phyloP scores from a whole-genome alignment of 108 stramenopile species.

The Seminavis robusta region DNA sequence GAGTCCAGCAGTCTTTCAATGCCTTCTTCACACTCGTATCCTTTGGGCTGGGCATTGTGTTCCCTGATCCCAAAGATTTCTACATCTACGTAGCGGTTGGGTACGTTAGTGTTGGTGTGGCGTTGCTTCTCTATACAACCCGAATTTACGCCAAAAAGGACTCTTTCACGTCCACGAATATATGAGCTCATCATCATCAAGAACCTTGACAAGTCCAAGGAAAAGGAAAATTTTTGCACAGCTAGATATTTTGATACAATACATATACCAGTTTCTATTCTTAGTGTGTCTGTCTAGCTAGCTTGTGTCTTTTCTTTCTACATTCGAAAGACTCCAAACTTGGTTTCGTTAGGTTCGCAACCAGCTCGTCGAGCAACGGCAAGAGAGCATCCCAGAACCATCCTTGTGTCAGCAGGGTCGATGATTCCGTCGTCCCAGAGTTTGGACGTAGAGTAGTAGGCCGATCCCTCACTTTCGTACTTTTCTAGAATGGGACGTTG shows the following conservation, averaged over 20 bases:
- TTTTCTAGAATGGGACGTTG: slow-evolving; percentile 71
- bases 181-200: too few relatives aligned
- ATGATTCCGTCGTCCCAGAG: slow-evolving; percentile 99
- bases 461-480: slow-evolving; percentile 76
- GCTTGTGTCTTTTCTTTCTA: slow-evolving; percentile 18
- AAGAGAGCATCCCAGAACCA: slow-evolving; percentile 83
- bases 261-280: too few relatives aligned
- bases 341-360: slow-evolving; percentile 50
- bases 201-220: too few relatives aligned
- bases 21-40: slow-evolving; percentile 44
- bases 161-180: too few relatives aligned
- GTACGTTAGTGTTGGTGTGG: slow-evolving; percentile 43
- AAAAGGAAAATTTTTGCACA: too few relatives aligned
- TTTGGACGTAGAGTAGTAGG: slow-evolving; percentile 90
- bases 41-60: slow-evolving; percentile 46
- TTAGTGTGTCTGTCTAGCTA: too few relatives aligned
- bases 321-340: slow-evolving; percentile 62
- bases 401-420: slow-evolving; percentile 87
- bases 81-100: slow-evolving; percentile 32
- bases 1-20: slow-evolving; percentile 56
- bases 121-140: slow-evolving; percentile 25
- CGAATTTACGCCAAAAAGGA: too few relatives aligned
- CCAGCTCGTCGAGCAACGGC: slow-evolving; percentile 52
- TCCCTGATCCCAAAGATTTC: slow-evolving; percentile 51
- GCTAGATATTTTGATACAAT: too few relatives aligned